A percentile compares a stretch with the other conserved stretches of the same genome.
Evolutionary conservation across 768 basidiomycete species (phyloP).

Genomic region (Kwoniella shandongensis): DNA sequence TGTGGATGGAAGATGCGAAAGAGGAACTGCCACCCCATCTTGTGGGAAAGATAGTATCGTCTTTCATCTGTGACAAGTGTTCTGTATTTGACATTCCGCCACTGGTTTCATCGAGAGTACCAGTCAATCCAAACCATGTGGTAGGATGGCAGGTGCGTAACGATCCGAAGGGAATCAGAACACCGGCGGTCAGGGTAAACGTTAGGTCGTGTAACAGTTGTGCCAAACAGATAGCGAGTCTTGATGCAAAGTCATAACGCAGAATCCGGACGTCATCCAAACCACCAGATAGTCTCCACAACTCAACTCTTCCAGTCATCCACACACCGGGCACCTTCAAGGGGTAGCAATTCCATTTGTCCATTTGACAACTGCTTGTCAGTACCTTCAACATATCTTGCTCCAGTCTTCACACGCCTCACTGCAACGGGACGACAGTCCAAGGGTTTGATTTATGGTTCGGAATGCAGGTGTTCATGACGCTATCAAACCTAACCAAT

Average conservation of each 20-base stretch:
- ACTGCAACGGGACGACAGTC: no score
- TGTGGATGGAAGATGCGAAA: not conserved
- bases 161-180: not conserved
- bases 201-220: not conserved
- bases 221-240: not conserved
- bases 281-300: no score
- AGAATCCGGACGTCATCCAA: no score
- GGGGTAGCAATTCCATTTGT: no score
- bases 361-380: no score
- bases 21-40: not conserved
- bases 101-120: not conserved
- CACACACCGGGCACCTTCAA: no score
- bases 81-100: not conserved
- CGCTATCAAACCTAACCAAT: conserved; percentile 4
- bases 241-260: no score
- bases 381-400: no score
- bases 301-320: no score
- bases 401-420: no score
- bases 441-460: no score
- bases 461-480: conserved; percentile 2
- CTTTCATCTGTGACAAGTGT: conserved; percentile 1
- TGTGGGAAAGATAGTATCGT: not conserved
- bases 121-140: not conserved
- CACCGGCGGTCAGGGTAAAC: not conserved
- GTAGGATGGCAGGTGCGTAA: not conserved